Evolutionary conservation across 768 basidiomycete species (phyloP), one percentile per base, ranked within the genome.

Genomic region (Podaxis rugospora): DNA sequence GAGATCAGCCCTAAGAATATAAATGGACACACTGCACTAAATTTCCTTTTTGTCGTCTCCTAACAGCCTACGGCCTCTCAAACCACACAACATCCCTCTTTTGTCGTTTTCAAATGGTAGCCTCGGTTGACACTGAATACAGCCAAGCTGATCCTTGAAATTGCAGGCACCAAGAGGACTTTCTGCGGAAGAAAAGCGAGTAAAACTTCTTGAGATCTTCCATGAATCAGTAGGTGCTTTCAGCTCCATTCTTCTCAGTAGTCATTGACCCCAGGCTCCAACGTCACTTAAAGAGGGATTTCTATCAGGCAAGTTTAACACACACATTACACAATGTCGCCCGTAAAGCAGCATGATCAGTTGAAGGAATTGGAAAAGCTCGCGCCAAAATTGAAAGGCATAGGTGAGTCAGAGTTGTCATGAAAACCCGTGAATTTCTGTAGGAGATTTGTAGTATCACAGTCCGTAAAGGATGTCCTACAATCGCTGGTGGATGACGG

Each of bases 351-450:
- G 28, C 36, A n/a, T 49, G 49, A 57, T 13, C 68, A 93, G 85
- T 79, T 98, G 51, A 97, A 96, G 71, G 95, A 98, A 66, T 79
- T 97, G 21, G 95, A 98, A 73, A 96, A 95, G 71, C 78, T 90
- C 6, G 91, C 84, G 0, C 87, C 90, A 14, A 95, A 95, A 72
- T 78, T 90, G 77, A 96, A 95, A 69, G 94, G 94, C 21, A 94
- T 97, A 55, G 91, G 93, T 93, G 72, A 62, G 58, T 32, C 13
- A 55, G 39, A 40, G 10, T 21, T 32, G 3, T n/a, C 1, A 27
- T 16, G 28, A 18, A 25, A 11, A 52, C 42, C 42, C 23, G n/a
- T 54, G 23, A 14, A 16, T 16, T n/a, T 6, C 18, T 51, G 10
- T 42, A 21, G 21, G 10, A 13, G 44, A 3, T 25, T 49, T 57